Evolutionary conservation across 1,284 basidiomycete species (phyloP).

Genomic region (Termitomyces sp.): DNA sequence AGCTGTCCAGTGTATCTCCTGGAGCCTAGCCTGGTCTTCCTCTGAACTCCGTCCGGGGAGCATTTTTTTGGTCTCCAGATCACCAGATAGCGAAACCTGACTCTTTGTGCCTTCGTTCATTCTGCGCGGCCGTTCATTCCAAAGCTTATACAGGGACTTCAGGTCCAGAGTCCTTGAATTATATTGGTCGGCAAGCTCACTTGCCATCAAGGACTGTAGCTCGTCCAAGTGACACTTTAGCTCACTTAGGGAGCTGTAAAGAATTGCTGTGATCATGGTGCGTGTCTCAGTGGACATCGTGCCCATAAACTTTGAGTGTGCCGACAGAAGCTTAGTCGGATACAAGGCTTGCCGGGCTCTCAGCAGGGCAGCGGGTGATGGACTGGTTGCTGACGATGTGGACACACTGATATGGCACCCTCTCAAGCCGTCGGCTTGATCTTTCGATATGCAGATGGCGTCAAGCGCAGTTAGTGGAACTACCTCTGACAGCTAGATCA

Average conservation of each 20-base stretch:
- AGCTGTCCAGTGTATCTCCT: not conserved
- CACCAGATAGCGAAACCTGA: not conserved
- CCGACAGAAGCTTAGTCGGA: constrained; percentile 23
- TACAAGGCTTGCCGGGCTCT: constrained; percentile 30
- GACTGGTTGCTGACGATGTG: constrained; percentile 8
- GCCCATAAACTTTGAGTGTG: constrained; percentile 14
- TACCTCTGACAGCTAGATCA: constrained; percentile 34
- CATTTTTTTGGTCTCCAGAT: constrained; percentile 1
- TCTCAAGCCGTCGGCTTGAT: constrained; percentile 28
- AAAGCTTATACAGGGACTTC: constrained; percentile 8
- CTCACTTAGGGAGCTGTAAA: constrained; percentile 15
- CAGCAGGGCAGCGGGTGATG: constrained; percentile 22
- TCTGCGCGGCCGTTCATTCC: not conserved
- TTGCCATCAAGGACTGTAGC: constrained; percentile 13
- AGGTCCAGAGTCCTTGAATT: constrained; percentile 15
- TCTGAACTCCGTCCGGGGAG: constrained; percentile 1
- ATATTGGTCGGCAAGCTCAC: constrained; percentile 15
- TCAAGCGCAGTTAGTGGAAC: constrained; percentile 33
- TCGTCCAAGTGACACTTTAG: constrained; percentile 19
- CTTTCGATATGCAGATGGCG: constrained; percentile 32
- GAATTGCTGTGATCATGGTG: constrained; percentile 10
- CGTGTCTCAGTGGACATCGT: constrained; percentile 18
- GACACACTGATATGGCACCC: constrained; percentile 21
- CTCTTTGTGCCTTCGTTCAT: not conserved
- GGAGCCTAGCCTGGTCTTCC: constrained; percentile 2